A percentile compares a stretch with the other conserved stretches of the same genome.
Evolutionary conservation across 495 filamentous ascomycete species (phyloP).

Genomic region (Annulohypoxylon maeteangense): DNA sequence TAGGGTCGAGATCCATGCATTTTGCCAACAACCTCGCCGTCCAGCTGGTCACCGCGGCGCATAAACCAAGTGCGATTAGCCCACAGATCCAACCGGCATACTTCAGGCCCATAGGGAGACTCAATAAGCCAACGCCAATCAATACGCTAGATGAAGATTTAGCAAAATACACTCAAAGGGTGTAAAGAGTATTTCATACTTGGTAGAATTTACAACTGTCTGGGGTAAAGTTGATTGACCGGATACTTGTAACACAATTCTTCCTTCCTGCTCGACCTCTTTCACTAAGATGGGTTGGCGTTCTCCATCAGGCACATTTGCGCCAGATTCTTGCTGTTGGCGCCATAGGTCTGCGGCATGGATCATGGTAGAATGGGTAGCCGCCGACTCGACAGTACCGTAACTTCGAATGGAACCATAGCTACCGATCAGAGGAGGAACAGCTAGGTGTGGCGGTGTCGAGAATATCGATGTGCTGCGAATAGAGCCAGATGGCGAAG

Average conservation of each 20-base stretch:
- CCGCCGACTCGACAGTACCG: slow-evolving; percentile 72
- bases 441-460: slow-evolving; percentile 70
- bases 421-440: slow-evolving; percentile 71
- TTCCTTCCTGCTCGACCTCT: slow-evolving; percentile 89
- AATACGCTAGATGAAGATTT: slow-evolving; percentile 64
- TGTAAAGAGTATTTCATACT: slow-evolving; percentile 53
- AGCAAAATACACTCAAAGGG: slow-evolving; percentile 20
- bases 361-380: slow-evolving; percentile 74
- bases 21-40: slow-evolving; percentile 88
- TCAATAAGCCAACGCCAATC: slow-evolving; percentile 90
- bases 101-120: slow-evolving; percentile 87
- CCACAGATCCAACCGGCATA: slow-evolving; percentile 94
- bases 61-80: slow-evolving; percentile 75
- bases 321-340: slow-evolving; percentile 70
- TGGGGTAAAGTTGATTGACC: slow-evolving; percentile 95
- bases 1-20: slow-evolving; percentile 83
- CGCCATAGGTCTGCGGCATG: slow-evolving; percentile 77
- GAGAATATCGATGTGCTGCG: slow-evolving; percentile 65
- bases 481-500: slow-evolving; percentile 44
- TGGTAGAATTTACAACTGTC: slow-evolving; percentile 96
- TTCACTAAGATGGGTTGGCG: slow-evolving; percentile 84
- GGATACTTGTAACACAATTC: slow-evolving; percentile 80
- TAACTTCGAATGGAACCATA: slow-evolving; percentile 75
- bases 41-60: slow-evolving; percentile 80
- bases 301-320: slow-evolving; percentile 67